Evolutionary conservation across 441 rosid genomes (phyloP), one percentile per base, ranked within the genome.

Genomic region (Isatis lusitanica): DNA sequence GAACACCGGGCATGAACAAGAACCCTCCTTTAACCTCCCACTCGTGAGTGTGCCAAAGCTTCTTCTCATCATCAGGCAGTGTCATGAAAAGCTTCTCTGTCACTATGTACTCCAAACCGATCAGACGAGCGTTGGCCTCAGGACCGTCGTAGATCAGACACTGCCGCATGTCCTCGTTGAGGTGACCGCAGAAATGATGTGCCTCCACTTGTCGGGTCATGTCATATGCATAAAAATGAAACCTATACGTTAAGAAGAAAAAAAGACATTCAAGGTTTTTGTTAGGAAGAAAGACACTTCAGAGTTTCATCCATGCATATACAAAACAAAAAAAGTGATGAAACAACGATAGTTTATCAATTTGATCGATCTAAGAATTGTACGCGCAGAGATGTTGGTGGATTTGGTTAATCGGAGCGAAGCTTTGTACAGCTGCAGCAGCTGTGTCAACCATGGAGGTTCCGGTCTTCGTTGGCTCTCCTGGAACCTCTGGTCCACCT

Each of bases 361-460:
- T 8, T n/a, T 28, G 1, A 57, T 33, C 2, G n/a, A 57, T 11
- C 36, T 46, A 8, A n/a, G 53, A 47, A 43, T 21, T 63, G 51
- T 80, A 89, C 93, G 97, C 93, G 90, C 93, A 90, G 75, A 90
- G 96, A 84, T 91, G 93, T 28, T 86, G 91, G 74, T 93, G 97
- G 78, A 91, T 86, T 71, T 84, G 82, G 70, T 86, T 87, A 43
- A 85, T 16, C 9, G 94, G 94, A 26, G 67, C 85, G 28, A 90
- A 91, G 80, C 82, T 68, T 76, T 87, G 94, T 60, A 90, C 70
- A 43, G 92, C 81, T n/a, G 86, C 77, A n/a, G 91, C 83, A 52
- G 91, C 87, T 0, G 86, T 79, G 71, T 88, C 94, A 10, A 85
- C 77, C 71, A 87, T 63, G 50, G 88, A 74, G 31, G 90, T 83